Evolutionary conservation across 2,329 filamentous ascomycete species (phyloP).

Genomic region (Paracoccidioides lutzii): DNA sequence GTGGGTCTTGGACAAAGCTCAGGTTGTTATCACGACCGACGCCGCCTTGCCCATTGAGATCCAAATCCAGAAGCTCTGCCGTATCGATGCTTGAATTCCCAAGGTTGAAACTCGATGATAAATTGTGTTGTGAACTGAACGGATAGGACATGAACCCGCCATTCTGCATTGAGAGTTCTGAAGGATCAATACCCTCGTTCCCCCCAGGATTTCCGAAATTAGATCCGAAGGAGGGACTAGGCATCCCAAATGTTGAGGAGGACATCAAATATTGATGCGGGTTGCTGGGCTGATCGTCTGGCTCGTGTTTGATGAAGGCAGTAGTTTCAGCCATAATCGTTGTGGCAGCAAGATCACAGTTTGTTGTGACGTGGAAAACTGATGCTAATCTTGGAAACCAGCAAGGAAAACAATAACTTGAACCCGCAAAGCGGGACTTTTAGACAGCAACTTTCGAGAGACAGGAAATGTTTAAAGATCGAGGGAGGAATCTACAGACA

Average conservation of each 20-base stretch:
- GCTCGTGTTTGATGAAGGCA: slow-evolving; percentile 56
- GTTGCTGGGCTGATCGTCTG: slow-evolving; percentile 49
- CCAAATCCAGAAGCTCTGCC: slow-evolving; percentile 67
- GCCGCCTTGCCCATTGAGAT: slow-evolving; percentile 31
- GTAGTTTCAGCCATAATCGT: slow-evolving; percentile 33
- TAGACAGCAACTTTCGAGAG: not conserved
- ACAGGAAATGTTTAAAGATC: not conserved
- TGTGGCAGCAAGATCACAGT: not conserved
- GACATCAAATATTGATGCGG: slow-evolving; percentile 36
- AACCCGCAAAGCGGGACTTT: not conserved
- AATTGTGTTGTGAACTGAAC: slow-evolving; percentile 51
- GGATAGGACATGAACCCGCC: slow-evolving; percentile 41
- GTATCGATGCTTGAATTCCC: slow-evolving; percentile 71
- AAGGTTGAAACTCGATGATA: slow-evolving; percentile 60
- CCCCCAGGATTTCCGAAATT: slow-evolving; percentile 37
- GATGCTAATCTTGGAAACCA: not conserved
- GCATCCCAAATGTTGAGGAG: slow-evolving; percentile 39
- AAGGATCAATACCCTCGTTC: slow-evolving; percentile 63
- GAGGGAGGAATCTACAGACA: not conserved
- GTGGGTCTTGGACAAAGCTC: slow-evolving; percentile 41
- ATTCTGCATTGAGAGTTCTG: slow-evolving; percentile 60
- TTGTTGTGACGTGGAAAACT: not conserved
- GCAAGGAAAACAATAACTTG: not conserved
- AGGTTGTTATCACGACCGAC: slow-evolving; percentile 22
- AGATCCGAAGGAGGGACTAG: slow-evolving; percentile 36